Percentiles rank a stretch among this genome's conserved stretches.
Evolutionary conservation across 139 green algal genomes (phyloP).

Genomic region (Micractinium conductrix): DNA sequence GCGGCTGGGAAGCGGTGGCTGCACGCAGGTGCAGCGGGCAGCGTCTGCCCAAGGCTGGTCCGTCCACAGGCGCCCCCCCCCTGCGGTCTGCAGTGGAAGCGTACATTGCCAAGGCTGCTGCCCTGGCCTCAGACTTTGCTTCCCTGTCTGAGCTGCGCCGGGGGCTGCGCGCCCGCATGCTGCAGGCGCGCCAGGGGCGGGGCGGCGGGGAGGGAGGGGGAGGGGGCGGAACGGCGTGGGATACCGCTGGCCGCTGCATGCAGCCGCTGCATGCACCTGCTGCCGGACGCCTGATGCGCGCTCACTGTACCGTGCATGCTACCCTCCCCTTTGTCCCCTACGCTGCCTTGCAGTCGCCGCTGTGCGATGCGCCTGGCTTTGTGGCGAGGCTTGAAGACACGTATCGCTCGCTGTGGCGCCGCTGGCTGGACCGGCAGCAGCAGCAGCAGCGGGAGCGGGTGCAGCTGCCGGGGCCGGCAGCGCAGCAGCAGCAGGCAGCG

Average conservation of each 20-base stretch:
- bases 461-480: background rate
- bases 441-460: too few species aligned
- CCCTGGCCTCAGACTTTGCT: conserved; percentile 50
- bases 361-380: conserved; percentile 87
- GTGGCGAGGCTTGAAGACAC: conserved; percentile 74
- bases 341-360: conserved; percentile 44
- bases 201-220: too few species aligned
- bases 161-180: conserved; percentile 80
- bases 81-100: conserved; percentile 61
- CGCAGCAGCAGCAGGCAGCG: background rate
- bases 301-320: too few species aligned
- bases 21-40: too few species aligned
- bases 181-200: conserved; percentile 35
- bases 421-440: conserved; percentile 46
- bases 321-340: background rate
- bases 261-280: too few species aligned
- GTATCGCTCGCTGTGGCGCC: conserved; percentile 79
- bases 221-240: too few species aligned
- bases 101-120: conserved; percentile 72
- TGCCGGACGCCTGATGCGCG: too few species aligned
- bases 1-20: too few species aligned
- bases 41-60: too few species aligned
- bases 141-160: conserved; percentile 68
- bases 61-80: background rate
- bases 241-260: too few species aligned